These are phyloP conservation scores for Aspergillus costaricaensis DNA, from an alignment of 2,329 filamentous ascomycete genomes.

Conservation along the genomic window DNA sequence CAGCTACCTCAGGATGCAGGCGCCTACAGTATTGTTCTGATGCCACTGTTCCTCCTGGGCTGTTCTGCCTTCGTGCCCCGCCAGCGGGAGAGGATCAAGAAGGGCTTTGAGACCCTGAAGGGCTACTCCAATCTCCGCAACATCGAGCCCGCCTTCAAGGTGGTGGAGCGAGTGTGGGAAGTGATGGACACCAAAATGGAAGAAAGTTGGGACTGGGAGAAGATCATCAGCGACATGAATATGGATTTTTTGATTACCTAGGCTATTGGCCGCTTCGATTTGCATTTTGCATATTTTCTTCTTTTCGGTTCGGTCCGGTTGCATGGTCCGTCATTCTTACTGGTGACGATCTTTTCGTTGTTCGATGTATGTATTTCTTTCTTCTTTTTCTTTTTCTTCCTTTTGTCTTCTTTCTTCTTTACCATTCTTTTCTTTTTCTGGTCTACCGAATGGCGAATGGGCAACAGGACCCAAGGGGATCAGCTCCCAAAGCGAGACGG, in stretches of 20 bases:
- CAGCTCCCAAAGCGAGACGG: background rate
- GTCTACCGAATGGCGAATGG: conserved; percentile 3
- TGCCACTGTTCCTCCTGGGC: conserved; percentile 63
- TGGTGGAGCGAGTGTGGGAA: conserved; percentile 60
- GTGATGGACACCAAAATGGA: conserved; percentile 60
- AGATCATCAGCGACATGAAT: conserved; percentile 58
- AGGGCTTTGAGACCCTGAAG: conserved; percentile 57
- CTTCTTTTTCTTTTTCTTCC: background rate
- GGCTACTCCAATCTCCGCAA: conserved; percentile 60
- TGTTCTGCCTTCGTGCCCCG: conserved; percentile 59
- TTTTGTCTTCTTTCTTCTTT: background rate
- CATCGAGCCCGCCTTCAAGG: conserved; percentile 57
- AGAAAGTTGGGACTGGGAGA: conserved; percentile 66
- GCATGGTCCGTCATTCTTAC: conserved; percentile 6
- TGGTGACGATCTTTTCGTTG: background rate
- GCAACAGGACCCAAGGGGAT: background rate
- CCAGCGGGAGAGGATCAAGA: conserved; percentile 58
- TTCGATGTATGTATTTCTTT: conserved; percentile 7
- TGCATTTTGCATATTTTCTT: conserved; percentile 10
- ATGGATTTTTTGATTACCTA: conserved; percentile 65
- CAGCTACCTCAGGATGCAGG: conserved; percentile 56
- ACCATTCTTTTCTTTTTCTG: background rate
- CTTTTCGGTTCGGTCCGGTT: conserved; percentile 13
- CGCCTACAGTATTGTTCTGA: conserved; percentile 61
- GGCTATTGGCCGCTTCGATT: conserved; percentile 16